Evolutionary conservation across 805 yeast genomes (phyloP).

Genomic region (Spathaspora arborariae): DNA sequence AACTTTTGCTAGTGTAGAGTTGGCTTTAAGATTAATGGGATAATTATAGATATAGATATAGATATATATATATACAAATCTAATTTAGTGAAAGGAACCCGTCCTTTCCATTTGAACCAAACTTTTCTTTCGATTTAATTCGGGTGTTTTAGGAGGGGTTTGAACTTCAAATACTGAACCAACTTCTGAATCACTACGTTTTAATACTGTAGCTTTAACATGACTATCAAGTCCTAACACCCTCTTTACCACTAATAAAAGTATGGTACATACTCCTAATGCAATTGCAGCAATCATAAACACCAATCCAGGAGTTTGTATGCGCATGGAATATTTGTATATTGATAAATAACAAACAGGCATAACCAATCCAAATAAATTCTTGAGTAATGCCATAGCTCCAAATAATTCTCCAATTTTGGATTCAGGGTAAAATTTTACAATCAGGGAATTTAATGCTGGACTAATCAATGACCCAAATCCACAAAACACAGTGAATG

Average conservation of each 20-base stretch:
- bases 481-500: slow-evolving; percentile 36
- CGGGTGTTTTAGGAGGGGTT: slow-evolving; percentile 3
- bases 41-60: slow-evolving; percentile 15
- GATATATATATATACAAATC: neutral
- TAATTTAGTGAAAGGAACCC: neutral
- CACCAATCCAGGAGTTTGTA: slow-evolving; percentile 26
- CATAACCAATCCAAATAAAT: slow-evolving; percentile 40
- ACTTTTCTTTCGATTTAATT: slow-evolving; percentile 17
- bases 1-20: slow-evolving; percentile 73
- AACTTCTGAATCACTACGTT: slow-evolving; percentile 13
- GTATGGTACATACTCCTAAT: slow-evolving; percentile 9
- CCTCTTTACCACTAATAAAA: slow-evolving; percentile 15
- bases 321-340: slow-evolving; percentile 35
- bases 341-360: slow-evolving; percentile 48
- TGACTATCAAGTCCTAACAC: slow-evolving; percentile 13
- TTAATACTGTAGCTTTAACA: slow-evolving; percentile 8
- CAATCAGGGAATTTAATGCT: slow-evolving; percentile 52
- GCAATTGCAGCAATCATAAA: slow-evolving; percentile 18
- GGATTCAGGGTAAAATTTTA: slow-evolving; percentile 58
- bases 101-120: slow-evolving; percentile 13
- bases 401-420: slow-evolving; percentile 72
- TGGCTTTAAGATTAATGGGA: slow-evolving; percentile 55
- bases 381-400: slow-evolving; percentile 58
- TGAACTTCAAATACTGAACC: slow-evolving; percentile 4
- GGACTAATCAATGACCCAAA: slow-evolving; percentile 55